A percentile compares a stretch with the other conserved stretches of the same genome.
Conservation (phyloP, 768 basidiomycete genomes). For the Austroboletus festivus region DNA sequence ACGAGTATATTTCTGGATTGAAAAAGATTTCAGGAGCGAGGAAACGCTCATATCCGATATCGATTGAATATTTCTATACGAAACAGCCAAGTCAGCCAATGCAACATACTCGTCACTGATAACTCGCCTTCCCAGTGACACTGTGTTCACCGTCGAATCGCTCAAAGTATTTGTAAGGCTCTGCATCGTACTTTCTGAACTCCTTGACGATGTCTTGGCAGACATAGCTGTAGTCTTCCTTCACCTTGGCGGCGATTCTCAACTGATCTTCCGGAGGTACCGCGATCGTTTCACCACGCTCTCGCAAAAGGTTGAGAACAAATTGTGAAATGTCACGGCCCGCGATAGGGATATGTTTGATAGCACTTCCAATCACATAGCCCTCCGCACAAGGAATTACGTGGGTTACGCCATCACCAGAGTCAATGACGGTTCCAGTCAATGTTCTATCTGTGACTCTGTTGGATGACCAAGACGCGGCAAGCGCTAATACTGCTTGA, state of each 20-base stretch:
- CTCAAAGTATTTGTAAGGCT: conserved; percentile 93
- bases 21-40: conserved; percentile 99
- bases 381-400: conserved; percentile 96
- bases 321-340: conserved; percentile 97
- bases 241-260: conserved; percentile 87
- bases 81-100: conserved; percentile 7
- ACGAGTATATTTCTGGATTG: conserved; percentile 98
- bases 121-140: conserved; percentile 82
- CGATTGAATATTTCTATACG: conserved; percentile 82
- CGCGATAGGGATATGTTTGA: conserved; percentile 98
- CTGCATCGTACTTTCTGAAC: conserved; percentile 96
- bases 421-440: conserved; percentile 97
- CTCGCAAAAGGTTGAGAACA: conserved; percentile 91
- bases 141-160: conserved; percentile 91
- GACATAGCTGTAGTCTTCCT: conserved; percentile 97
- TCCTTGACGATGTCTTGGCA: conserved; percentile 99
- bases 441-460: conserved; percentile 86
- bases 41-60: conserved; percentile 98
- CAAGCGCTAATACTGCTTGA: conserved; percentile 96
- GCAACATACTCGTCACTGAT: neutral
- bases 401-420: conserved; percentile 98
- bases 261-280: conserved; percentile 96
- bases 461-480: conserved; percentile 94
- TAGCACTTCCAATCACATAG: conserved; percentile 97
- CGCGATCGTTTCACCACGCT: conserved; percentile 86